Conservation (phyloP, 306 rosid species). For the Ceratonia siliqua region DNA sequence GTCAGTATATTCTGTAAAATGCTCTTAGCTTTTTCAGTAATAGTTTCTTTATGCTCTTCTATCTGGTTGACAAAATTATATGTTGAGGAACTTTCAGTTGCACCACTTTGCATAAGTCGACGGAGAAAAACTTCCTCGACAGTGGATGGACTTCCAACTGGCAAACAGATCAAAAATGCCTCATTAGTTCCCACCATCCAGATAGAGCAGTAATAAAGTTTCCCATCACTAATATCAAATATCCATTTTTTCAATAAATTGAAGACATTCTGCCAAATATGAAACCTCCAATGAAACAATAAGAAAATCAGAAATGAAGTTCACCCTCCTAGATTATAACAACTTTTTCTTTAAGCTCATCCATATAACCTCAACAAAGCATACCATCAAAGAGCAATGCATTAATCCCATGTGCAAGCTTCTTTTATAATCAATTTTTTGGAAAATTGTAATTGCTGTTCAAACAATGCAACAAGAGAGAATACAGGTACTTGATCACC, state of each 20-base stretch:
- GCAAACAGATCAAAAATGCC: slow-evolving; percentile 36
- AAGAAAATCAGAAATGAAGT: not conserved
- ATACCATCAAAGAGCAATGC: not conserved
- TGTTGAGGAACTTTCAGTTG: slow-evolving; percentile 82
- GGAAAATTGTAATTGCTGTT: not conserved
- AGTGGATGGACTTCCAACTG: slow-evolving; percentile 61
- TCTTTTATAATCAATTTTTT: not conserved
- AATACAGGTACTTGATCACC: not conserved
- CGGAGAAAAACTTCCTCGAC: slow-evolving; percentile 71
- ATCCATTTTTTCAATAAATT: not conserved
- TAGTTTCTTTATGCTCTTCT: slow-evolving; percentile 49
- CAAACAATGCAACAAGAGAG: not conserved
- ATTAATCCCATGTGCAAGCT: not conserved
- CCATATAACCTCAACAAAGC: not conserved
- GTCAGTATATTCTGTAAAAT: slow-evolving; percentile 48
- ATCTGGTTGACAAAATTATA: slow-evolving; percentile 37
- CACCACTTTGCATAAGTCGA: slow-evolving; percentile 79
- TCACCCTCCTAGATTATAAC: not conserved
- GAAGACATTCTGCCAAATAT: slow-evolving; percentile 6
- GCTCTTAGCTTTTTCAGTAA: slow-evolving; percentile 45
- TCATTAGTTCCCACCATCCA: slow-evolving; percentile 25
- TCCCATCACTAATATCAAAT: slow-evolving; percentile 7
- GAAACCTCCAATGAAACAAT: not conserved
- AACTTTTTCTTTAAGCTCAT: not conserved
- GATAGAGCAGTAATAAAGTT: slow-evolving; percentile 3